Evolutionary conservation across 2,329 filamentous ascomycete genomes (phyloP).

Genomic region (Drechslerella dactyloides): DNA sequence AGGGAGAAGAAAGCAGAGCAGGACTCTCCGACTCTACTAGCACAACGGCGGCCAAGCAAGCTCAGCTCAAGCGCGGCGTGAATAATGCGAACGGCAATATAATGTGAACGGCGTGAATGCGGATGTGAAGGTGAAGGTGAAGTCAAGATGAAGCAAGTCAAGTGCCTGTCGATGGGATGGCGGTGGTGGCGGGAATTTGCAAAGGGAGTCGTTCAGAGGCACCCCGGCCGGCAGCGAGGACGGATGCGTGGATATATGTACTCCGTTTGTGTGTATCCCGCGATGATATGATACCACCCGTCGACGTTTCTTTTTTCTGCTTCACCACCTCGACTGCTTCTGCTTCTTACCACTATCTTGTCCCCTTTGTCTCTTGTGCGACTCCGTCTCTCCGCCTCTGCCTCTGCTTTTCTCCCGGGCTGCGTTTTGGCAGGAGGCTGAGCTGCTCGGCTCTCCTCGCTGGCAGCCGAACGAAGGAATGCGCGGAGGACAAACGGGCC

Average conservation of each 20-base stretch:
- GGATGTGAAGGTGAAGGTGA: no score
- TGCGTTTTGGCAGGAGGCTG: constrained; percentile 51
- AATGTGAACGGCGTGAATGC: no score
- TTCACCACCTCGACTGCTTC: constrained; percentile 3
- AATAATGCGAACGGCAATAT: no score
- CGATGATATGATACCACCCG: not conserved
- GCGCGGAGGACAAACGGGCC: not conserved
- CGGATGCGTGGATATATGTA: not conserved
- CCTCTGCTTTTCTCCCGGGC: constrained; percentile 12
- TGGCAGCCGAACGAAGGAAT: constrained; percentile 6
- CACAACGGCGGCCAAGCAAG: not conserved
- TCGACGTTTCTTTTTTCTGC: not conserved
- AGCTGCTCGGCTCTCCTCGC: constrained; percentile 21
- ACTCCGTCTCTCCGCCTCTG: constrained; percentile 22
- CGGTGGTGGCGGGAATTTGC: constrained; percentile 49
- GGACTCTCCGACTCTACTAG: no score
- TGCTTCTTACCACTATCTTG: constrained; percentile 12
- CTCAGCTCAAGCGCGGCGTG: no score
- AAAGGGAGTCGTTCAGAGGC: constrained; percentile 3
- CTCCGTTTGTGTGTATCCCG: not conserved
- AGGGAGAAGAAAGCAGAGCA: not conserved
- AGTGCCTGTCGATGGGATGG: constrained; percentile 25
- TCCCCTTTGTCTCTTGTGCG: constrained; percentile 23
- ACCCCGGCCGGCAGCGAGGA: not conserved
- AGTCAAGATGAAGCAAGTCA: not conserved